These are phyloP conservation scores for Trypethelium eluteriae DNA, from an alignment of 495 filamentous ascomycete genomes.

Conservation along the genomic window DNA sequence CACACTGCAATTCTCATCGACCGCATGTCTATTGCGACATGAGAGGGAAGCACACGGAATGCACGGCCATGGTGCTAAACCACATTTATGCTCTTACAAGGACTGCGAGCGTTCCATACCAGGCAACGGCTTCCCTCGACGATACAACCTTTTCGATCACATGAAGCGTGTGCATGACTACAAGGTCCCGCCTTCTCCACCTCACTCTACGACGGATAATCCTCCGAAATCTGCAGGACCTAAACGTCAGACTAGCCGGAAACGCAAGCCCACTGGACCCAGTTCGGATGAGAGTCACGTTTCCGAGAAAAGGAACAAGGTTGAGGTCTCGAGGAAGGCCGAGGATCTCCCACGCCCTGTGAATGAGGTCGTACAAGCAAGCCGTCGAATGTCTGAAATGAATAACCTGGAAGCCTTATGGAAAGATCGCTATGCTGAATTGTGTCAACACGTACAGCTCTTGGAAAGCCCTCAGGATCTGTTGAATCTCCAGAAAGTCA, in stretches of 20 bases:
- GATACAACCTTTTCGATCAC: conserved; percentile 91
- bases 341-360: neutral
- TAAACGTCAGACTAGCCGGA: conserved; percentile 15
- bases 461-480: neutral
- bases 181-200: conserved; percentile 30
- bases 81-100: conserved; percentile 73
- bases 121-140: conserved; percentile 81
- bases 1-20: conserved; percentile 79
- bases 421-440: neutral
- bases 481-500: neutral
- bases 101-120: conserved; percentile 73
- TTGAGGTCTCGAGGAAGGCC: neutral
- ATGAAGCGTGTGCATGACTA: conserved; percentile 91
- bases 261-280: conserved; percentile 21
- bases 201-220: neutral
- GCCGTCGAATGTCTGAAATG: neutral
- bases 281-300: conserved; percentile 13
- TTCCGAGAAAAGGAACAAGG: conserved; percentile 14
- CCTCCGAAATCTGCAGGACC: conserved; percentile 5
- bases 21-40: conserved; percentile 87
- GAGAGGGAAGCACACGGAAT: conserved; percentile 91
- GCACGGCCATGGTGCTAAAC: conserved; percentile 88
- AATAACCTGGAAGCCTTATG: neutral
- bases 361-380: neutral
- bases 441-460: neutral